Base-by-base conservation (phyloP, 306 rosid genomes). In the Canavalia ensiformis region DNA sequence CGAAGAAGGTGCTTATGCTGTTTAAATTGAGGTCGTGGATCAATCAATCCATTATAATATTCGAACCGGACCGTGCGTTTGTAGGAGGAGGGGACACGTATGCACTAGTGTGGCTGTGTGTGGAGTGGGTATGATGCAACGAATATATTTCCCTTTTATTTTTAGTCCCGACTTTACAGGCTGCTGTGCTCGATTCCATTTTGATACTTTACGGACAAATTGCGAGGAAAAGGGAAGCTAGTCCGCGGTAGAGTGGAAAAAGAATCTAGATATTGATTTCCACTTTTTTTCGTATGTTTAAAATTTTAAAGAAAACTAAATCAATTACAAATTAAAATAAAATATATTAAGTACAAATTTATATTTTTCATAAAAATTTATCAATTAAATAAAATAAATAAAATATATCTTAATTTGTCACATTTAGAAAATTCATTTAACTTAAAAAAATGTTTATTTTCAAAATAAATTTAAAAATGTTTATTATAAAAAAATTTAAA, bases 51-150 rank as follows among this genome's bases (percentile, higher is more conserved):
- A 42, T 62, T 35, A 35, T 67, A 41, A 80, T 34, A 51, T 2
- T 34, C 4, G 52, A 52, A 25, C 10, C 34, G 5, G 5, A 44
- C 31, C 54, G 7, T n/a, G 55, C 29, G 54, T 25, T 67, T 25
- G 52, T 25, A n/a, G 13, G 37, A 0, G 56, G 41, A 4, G 45
- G 28, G 30, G 67, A 83, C 82, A 57, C 85, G 86, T 60, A 78
- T 65, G 41, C 69, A 31, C 1, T 1, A 64, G 25, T 47, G 18
- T 31, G 34, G 1, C 13, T 66, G 52, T 0, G 52, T 12, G 31
- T 8, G 8, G 8, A 7, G 42, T 31, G 69, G 34, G 39, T 56
- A 33, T 5, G 41, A n/a, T 42, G 49, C 50, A 0, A 33, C 1
- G 71, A 47, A 69, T 46, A 69, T 75, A 8, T 58, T 77, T 34